Evolutionary conservation across 495 filamentous ascomycete species (phyloP), one percentile per base, ranked within the genome.

Genomic region (Hyaloscypha variabilis): DNA sequence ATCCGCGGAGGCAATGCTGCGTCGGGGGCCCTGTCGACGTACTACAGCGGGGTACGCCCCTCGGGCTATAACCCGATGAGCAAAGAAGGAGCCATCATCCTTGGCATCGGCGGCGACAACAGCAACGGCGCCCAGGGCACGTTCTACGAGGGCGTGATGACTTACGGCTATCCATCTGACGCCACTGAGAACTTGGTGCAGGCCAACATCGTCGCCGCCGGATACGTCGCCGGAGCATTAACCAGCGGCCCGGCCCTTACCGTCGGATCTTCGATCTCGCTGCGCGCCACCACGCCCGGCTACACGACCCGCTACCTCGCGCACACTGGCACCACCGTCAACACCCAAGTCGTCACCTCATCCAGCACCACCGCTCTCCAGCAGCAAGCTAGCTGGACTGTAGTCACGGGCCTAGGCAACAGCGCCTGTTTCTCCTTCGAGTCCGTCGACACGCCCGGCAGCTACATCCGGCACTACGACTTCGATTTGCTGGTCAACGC

Each of bases 61-160:
- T 75, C 63, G 49, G 83, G 83, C 56, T 87, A 86, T 69, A 83
- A 85, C 73, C 84, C 84, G 0, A 87, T 87, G 84, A 73, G 69
- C 75, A 85, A 86, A 65, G 83, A 87, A 62, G 83, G 83, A n/a
- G 80, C 84, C 59, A 85, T 87, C 61, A 82, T 87, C 66, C 84
- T 86, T 36, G 83, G 83, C 36, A 86, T 85, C 56, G 83, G 83
- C 58, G 83, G 83, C 21, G 83, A 86, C 60, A 86, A 87, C 73
- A 86, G 83, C 64, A 69, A 71, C 58, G 79, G 64, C 62, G 83
- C 78, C 23, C 83, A 87, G 72, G 84, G 84, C 46, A 87, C 84
- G 0, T 86, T 85, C 75, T 87, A 87, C 73, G 84, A 87, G 71
- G 85, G 85, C 46, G 85, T 80, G 1, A 84, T 87, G 84, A 86